Evolutionary conservation across 2,329 filamentous ascomycete species (phyloP).

Genomic region (Coniochaeta hoffmannii): DNA sequence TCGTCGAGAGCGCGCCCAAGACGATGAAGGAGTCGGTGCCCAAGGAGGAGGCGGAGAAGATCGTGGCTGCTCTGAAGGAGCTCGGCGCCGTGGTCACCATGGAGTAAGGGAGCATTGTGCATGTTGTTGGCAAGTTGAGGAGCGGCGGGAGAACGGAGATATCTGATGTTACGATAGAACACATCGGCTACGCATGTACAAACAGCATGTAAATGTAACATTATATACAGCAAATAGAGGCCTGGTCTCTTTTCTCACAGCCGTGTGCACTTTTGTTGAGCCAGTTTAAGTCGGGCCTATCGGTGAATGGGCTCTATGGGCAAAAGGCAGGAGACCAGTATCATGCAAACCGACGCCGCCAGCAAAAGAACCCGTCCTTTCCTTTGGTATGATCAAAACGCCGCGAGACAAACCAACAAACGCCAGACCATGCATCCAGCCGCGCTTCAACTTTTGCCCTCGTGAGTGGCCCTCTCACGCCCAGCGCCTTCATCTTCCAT

Average conservation of each 20-base stretch:
- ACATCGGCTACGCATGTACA: slow-evolving; percentile 17
- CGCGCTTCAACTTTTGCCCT: neutral
- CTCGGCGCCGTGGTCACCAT: slow-evolving; percentile 83
- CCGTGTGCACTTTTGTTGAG: neutral
- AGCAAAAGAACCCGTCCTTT: neutral
- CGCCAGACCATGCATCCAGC: neutral
- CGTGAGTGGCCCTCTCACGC: neutral
- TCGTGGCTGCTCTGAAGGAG: slow-evolving; percentile 85
- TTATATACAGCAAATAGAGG: slow-evolving; percentile 10
- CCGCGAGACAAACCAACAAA: neutral
- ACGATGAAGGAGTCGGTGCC: slow-evolving; percentile 97
- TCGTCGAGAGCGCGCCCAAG: slow-evolving; percentile 97
- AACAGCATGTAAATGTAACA: slow-evolving; percentile 28
- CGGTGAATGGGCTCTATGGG: neutral
- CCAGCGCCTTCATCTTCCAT: neutral
- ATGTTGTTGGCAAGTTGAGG: neutral
- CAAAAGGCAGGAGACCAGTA: neutral
- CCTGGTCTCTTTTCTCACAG: neutral
- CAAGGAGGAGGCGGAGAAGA: slow-evolving; percentile 99
- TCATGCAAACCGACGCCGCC: neutral
- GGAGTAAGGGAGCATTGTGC: slow-evolving; percentile 53
- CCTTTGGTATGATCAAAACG: neutral
- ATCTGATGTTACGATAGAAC: slow-evolving; percentile 7
- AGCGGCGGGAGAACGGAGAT: slow-evolving; percentile 3
- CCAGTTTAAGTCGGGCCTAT: neutral